phyloP scores from a whole-genome alignment of 148 eudicot genomes.

The Linanthus parryae region DNA sequence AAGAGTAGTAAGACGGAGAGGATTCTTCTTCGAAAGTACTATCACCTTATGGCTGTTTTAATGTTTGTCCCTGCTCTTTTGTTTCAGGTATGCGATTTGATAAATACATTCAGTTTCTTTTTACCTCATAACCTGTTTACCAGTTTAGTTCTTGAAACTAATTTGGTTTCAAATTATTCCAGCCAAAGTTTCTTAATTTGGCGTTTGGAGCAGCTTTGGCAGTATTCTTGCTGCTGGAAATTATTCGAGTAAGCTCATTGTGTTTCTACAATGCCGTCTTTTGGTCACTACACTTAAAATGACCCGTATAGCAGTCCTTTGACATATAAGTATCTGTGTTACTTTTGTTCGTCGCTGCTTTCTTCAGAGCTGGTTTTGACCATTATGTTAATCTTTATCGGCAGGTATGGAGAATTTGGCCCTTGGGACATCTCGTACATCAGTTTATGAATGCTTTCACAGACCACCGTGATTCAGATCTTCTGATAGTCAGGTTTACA shows the following conservation, averaged over 20 bases:
- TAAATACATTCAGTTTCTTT: too few relatives aligned
- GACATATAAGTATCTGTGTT: too few relatives aligned
- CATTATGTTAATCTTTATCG: too few relatives aligned
- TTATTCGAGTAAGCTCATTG: slow-evolving; percentile 67
- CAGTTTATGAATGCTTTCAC: slow-evolving; percentile 96
- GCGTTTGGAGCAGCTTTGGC: slow-evolving; percentile 97
- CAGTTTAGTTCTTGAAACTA: neutral
- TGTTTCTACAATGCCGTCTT: too few relatives aligned
- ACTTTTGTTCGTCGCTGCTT: too few relatives aligned
- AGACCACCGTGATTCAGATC: slow-evolving; percentile 98
- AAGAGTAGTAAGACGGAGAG: slow-evolving; percentile 85
- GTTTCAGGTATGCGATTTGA: slow-evolving; percentile 62
- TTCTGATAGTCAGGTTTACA: slow-evolving; percentile 85
- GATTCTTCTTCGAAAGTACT: slow-evolving; percentile 90
- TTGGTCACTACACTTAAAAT: too few relatives aligned
- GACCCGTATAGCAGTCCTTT: too few relatives aligned
- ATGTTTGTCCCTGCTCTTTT: slow-evolving; percentile 96
- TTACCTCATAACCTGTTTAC: neutral
- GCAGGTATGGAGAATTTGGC: slow-evolving; percentile 98
- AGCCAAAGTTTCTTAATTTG: slow-evolving; percentile 86
- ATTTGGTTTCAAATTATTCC: slow-evolving; percentile 14
- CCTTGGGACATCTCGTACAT: slow-evolving; percentile 74
- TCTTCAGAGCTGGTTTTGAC: too few relatives aligned
- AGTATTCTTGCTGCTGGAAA: slow-evolving; percentile 78
- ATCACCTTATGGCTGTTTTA: slow-evolving; percentile 88